Evolutionary conservation across 495 filamentous ascomycete species (phyloP).

Genomic region (Penicillium alfredii): DNA sequence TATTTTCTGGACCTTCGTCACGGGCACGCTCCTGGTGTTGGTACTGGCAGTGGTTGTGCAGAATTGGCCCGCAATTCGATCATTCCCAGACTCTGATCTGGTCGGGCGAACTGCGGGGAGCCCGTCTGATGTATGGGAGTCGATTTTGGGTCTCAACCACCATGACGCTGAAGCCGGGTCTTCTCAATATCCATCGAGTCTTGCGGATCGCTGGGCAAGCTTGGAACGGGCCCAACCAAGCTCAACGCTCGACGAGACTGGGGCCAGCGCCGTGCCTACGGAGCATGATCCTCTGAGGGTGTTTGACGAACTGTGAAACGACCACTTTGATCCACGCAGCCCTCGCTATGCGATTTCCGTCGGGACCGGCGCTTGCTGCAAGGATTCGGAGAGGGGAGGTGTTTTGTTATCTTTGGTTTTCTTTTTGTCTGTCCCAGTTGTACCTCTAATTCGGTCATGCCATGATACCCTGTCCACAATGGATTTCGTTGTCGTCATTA

Average conservation of each 20-base stretch:
- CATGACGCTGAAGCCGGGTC: conserved; percentile 1
- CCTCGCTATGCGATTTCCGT: too few species aligned
- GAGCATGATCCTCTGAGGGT: conserved; percentile 27
- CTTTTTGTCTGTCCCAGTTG: conserved; percentile 6
- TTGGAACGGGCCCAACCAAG: conserved; percentile 5
- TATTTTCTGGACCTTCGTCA: conserved; percentile 53
- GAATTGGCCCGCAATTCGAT: conserved; percentile 17
- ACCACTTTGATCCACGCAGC: too few species aligned
- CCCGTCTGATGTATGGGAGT: conserved; percentile 8
- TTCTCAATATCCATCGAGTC: conserved; percentile 17
- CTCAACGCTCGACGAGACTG: conserved; percentile 1
- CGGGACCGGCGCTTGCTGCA: too few species aligned
- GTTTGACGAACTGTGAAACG: conserved; percentile 32
- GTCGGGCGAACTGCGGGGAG: too few species aligned
- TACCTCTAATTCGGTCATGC: conserved; percentile 17
- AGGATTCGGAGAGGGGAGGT: too few species aligned
- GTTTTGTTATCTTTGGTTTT: neutral
- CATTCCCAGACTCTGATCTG: neutral
- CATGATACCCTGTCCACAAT: conserved; percentile 25
- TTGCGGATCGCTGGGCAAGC: conserved; percentile 18
- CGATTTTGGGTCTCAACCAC: neutral
- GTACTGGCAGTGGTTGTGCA: conserved; percentile 40
- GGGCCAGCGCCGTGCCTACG: conserved; percentile 5
- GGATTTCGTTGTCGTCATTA: conserved; percentile 18
- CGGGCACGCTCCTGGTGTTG: conserved; percentile 28